phyloP scores from a whole-genome alignment of 495 filamentous ascomycete genomes.

The Aspergillus heteromorphus region DNA sequence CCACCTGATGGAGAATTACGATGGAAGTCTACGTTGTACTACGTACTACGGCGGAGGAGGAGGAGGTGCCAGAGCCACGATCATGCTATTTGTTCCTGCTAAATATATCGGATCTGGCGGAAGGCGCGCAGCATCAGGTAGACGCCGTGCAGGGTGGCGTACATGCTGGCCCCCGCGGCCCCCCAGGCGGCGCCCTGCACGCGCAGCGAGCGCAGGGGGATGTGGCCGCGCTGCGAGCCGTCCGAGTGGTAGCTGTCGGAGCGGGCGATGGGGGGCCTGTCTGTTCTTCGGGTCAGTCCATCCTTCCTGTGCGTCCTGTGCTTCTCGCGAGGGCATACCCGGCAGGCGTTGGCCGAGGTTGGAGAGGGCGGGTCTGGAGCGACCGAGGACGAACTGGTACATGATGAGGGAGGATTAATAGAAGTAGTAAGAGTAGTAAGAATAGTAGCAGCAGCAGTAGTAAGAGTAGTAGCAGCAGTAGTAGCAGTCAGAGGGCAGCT shows the following conservation, averaged over 20 bases:
- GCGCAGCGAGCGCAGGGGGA: constrained; percentile 21
- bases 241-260: background rate
- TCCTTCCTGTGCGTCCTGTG: no score
- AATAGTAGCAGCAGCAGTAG: background rate
- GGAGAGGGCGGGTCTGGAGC: constrained; percentile 6
- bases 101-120: constrained; percentile 25
- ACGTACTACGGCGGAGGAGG: no score
- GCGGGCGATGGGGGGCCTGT: background rate
- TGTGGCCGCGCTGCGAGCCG: constrained; percentile 6
- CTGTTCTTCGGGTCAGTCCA: no score
- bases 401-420: background rate
- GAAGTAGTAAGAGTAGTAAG: background rate
- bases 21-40: no score
- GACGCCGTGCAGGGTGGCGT: constrained; percentile 25
- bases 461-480: background rate
- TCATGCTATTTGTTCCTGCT: no score
- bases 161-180: constrained; percentile 28
- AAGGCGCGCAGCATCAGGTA: constrained; percentile 28
- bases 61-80: no score
- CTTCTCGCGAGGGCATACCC: background rate
- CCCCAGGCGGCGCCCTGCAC: constrained; percentile 28
- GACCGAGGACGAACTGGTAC: constrained; percentile 15
- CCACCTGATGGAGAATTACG: no score
- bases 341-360: constrained; percentile 5
- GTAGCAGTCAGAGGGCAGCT: no score